These are phyloP conservation scores for Histomonas meleagridis DNA, from an alignment of 208 protist genomes.

Conservation along the genomic window DNA sequence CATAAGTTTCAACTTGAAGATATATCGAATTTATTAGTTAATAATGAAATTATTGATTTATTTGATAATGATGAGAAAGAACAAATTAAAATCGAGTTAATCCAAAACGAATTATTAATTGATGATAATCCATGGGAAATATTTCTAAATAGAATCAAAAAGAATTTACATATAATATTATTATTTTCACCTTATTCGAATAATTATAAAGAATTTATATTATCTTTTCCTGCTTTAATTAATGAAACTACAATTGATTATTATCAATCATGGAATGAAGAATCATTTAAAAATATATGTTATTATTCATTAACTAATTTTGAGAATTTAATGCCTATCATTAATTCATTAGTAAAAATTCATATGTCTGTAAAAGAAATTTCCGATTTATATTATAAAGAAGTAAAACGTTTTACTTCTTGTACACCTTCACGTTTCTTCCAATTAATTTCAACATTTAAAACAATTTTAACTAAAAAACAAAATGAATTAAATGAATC, in stretches of 20 bases:
- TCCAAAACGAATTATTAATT: slow-evolving; percentile 63
- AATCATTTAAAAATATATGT: slow-evolving; percentile 72
- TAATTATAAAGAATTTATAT: slow-evolving; percentile 72
- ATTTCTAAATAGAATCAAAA: slow-evolving; percentile 74
- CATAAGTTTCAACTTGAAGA: slow-evolving; percentile 82
- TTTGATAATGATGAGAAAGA: slow-evolving; percentile 62
- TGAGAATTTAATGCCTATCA: not conserved
- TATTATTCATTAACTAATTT: slow-evolving; percentile 34
- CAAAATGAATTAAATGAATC: slow-evolving; percentile 55
- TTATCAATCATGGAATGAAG: slow-evolving; percentile 79
- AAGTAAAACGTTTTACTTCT: not conserved
- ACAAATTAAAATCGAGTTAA: slow-evolving; percentile 45
- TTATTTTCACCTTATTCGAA: slow-evolving; percentile 81
- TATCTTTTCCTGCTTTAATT: slow-evolving; percentile 86
- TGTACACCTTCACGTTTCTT: slow-evolving; percentile 14
- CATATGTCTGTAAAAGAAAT: slow-evolving; percentile 56
- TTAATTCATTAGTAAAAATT: slow-evolving; percentile 59
- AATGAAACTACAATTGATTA: slow-evolving; percentile 92
- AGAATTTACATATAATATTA: slow-evolving; percentile 81
- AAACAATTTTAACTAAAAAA: not conserved
- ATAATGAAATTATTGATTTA: slow-evolving; percentile 82
- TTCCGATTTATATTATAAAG: not conserved
- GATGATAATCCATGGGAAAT: slow-evolving; percentile 63
- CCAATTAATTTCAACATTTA: not conserved
- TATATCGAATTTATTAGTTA: slow-evolving; percentile 90